phyloP scores from a whole-genome alignment of 139 green algal genomes.

The Marvania coccoides region DNA sequence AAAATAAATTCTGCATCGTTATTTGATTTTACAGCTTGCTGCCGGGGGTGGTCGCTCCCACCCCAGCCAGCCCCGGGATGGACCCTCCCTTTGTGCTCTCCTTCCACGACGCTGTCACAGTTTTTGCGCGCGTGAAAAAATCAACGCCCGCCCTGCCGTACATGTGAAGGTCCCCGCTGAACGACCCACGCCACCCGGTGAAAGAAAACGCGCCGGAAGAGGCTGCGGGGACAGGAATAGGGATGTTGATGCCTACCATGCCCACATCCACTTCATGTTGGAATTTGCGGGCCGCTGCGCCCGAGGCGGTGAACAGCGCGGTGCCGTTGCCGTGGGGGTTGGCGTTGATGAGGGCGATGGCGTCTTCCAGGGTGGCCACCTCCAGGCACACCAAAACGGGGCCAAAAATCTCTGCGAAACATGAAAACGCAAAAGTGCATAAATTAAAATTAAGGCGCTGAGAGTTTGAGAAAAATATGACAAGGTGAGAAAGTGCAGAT shows the following conservation, averaged over 20 bases:
- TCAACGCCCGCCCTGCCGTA: constrained; percentile 82
- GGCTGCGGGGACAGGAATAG: constrained; percentile 92
- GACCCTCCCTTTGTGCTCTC: not conserved
- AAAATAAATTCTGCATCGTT: not conserved
- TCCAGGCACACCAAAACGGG: constrained; percentile 84
- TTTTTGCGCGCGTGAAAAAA: constrained; percentile 96
- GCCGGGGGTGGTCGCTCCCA: constrained; percentile 24
- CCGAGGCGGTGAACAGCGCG: constrained; percentile 84
- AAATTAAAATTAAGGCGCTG: no score
- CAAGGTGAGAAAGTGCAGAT: no score
- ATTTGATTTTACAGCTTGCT: not conserved
- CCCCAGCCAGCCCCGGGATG: constrained; percentile 33
- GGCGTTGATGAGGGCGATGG: constrained; percentile 77
- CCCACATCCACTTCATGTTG: constrained; percentile 44
- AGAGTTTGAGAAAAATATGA: no score
- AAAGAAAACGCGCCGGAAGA: constrained; percentile 83
- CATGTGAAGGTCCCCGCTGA: constrained; percentile 85
- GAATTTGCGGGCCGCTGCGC: constrained; percentile 76
- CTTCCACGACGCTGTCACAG: constrained; percentile 81
- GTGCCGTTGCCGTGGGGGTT: constrained; percentile 93
- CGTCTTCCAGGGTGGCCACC: constrained; percentile 73
- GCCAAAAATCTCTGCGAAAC: constrained; percentile 97
- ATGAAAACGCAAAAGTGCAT: no score
- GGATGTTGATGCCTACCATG: constrained; percentile 92
- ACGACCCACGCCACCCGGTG: constrained; percentile 88